Evolutionary conservation across 208 protist genomes (phyloP), one percentile per base, ranked within the genome.

Genomic region (Crithidia thermophila): DNA sequence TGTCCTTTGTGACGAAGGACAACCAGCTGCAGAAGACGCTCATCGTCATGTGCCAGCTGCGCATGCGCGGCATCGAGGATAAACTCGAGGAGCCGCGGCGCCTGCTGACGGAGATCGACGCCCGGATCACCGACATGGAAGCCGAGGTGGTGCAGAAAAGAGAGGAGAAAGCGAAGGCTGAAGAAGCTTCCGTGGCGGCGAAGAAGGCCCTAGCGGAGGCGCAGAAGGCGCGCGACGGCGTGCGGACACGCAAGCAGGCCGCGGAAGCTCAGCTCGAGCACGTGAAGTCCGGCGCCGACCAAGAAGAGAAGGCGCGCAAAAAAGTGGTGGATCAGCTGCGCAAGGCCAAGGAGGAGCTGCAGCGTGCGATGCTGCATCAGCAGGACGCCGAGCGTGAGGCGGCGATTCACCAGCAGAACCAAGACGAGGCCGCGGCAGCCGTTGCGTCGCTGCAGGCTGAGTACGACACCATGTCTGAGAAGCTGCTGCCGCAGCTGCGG

Each of bases 1-100:
- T 98, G 50, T 90, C 81, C 37, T 99, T 98, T 67, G 75, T 99
- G 4, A 88, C 73, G 13, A 95, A 98, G 53, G 95, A 98, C 72
- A 92, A 95, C 49, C 86, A 99, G 31, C 77, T 98, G 3, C 79
- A 98, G 45, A 85, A 94, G 50, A 93, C 88, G 23, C 81, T 97
- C 20, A 93, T 96, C 39, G 81, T 94, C 20, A 83, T 98, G 60
- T 98, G 88, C 52, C 98, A 99, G 72, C 68, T 98, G 21, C 78
- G 86, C 33, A 87, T 91, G 81, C 68, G 72, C 27, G 66, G 88
- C 45, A 81, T 91, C 18, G 82, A 94, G 37, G 81, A 93, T 27
- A 81, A 82, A 36, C 88, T 97, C 31, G 84, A 84, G 34, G 85
- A 97, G 53, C 81, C 85, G 20, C 82, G 85, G 5, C 76, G 82